These are phyloP conservation scores for Globisporangium acanthophoron DNA, from an alignment of 352 stramenopile genomes.

Conservation along the genomic window DNA sequence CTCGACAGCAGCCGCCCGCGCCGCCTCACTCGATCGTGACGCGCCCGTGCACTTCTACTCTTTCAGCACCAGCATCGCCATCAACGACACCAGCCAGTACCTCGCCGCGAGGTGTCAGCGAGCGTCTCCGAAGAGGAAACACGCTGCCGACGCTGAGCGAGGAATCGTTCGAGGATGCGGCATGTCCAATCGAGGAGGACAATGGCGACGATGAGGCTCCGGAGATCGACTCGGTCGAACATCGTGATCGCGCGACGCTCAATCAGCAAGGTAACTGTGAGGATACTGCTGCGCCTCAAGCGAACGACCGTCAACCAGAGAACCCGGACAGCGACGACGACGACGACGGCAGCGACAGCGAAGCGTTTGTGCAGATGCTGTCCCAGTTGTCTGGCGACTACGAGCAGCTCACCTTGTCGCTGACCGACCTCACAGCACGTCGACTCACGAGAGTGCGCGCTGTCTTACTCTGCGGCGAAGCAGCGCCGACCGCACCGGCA, in stretches of 20 bases:
- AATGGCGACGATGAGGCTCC: not conserved
- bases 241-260: too few relatives aligned
- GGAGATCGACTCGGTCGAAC: not conserved
- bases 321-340: not conserved
- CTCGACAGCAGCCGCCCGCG: not conserved
- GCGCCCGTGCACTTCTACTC: too few relatives aligned
- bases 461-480: conserved; percentile 1
- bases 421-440: not conserved
- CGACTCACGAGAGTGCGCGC: conserved; percentile 5
- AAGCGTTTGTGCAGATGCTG: conserved; percentile 12
- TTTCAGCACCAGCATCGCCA: not conserved
- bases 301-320: not conserved
- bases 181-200: not conserved
- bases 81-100: not conserved
- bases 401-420: conserved; percentile 4
- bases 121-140: conserved; percentile 7
- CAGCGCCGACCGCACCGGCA: not conserved
- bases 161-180: conserved; percentile 6
- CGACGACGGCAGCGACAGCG: not conserved
- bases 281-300: too few relatives aligned
- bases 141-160: conserved; percentile 7
- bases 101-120: not conserved
- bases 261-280: too few relatives aligned
- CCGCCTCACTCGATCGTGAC: not conserved
- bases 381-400: conserved; percentile 1